Evolutionary conservation across 345 rosid species (phyloP), one percentile per base, ranked within the genome.

Genomic region (Euclidium syriacum): DNA sequence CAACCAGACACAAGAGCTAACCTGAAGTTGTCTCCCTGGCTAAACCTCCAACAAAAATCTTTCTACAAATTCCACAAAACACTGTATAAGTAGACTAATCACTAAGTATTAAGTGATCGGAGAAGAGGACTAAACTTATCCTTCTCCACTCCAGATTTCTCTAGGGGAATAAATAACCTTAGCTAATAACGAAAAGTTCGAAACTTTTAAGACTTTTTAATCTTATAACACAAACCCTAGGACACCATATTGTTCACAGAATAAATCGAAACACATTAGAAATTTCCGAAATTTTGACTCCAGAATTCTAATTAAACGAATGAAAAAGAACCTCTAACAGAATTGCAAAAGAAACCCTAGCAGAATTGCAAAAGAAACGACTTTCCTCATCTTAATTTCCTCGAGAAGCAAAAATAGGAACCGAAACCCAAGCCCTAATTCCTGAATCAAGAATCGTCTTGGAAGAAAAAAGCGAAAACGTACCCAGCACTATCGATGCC

Each of bases 41-140:
- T 79, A 88, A 81, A 77, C 95, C 95, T 65, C 95, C 95, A 35
- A 88, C 83, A 73, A 88, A 88, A 30, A 88, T 83, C 68, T 88
- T 88, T 71, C 95, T 88, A 83, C 84, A 77, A 75, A 74, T 62
- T 76, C 67, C 78, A 68, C 50, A 71, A 71, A 71, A 71, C 70
- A 64, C 49, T 6, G 70, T 56, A 64, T 64, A 79, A 58, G 59
- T 63, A 46, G 3, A 71, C 70, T 71, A 64, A 40, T 24, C 52
- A 62, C 70, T 71, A 62, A 23, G 49, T 61, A 71, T 20, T 29
- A 50, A 47, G 19, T 39, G 64, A 51, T 10, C 20, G 6, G 39
- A 56, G 40, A 41, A 63, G 51, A 57, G 3, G 32, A 41, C 75
- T 52, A 69, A 34, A 34, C 60, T 12, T 9, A 60, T 41, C 48